Evolutionary conservation across 163 green algal species (phyloP), one percentile per base, ranked within the genome.

Genomic region (Scenedesmus sp.): DNA sequence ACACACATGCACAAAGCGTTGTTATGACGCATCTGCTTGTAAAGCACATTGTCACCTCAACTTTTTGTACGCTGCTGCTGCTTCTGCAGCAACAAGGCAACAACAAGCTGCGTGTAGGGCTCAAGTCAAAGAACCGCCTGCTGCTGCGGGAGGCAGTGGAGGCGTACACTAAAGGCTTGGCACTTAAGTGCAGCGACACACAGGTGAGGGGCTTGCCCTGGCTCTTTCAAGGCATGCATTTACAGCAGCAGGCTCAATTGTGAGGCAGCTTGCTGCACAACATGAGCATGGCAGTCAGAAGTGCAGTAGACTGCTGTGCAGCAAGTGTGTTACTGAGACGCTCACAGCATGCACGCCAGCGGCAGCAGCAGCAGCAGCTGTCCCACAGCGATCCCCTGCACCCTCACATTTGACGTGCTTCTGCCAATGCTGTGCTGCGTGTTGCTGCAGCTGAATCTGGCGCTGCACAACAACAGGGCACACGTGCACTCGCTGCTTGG

Each of bases 81-180:
- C 18, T 18, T 0, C 84, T 90, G 16, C 95, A 98, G 97, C 93
- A 93, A 4, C 95, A 98, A 77, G 97, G 97, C 60, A 99, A 99
- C 91, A 93, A 97, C 20, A 97, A 97, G 59, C 91, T 99, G 54
- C 93, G 95, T 55, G 91, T 96, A 26, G 97, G 96, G 0, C 54
- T 97, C 60, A 94, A 97, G 34, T 90, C 95, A 0, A 96, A 96
- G 88, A 98, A 98, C 88, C 97, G 96, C 82, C 95, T 97, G 46
- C 97, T 98, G 87, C 87, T 99, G 85, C 94, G 96, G 0, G 95
- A 99, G 92, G 97, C 97, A 0, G 92, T 98, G 0, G 93, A 96
- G 15, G 95, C 96, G 16, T 99, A 99, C 86, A 96, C 87, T 23
- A 94, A 96, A 83, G 96, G 96, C n/a, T 83, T 98, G 20, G 94